These are phyloP conservation scores for Ramaria sp. DNA, from an alignment of 768 basidiomycete species.

Conservation along the genomic window DNA sequence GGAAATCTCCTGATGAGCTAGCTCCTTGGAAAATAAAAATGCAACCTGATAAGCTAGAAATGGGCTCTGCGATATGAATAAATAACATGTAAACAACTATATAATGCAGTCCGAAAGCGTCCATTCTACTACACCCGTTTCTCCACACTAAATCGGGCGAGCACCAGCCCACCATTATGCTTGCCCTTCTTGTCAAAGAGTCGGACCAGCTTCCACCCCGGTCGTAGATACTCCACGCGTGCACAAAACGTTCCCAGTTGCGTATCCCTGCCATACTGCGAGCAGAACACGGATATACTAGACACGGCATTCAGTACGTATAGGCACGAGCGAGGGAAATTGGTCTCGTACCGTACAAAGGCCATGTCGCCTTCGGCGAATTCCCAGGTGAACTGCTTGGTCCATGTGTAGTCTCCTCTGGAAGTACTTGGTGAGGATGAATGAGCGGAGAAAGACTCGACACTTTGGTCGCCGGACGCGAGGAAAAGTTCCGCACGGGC, in stretches of 20 bases:
- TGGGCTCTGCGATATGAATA: too few relatives aligned
- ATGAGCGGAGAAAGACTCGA: slow-evolving; percentile 29
- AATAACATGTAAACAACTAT: too few relatives aligned
- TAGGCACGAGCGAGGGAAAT: background rate
- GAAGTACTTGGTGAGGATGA: slow-evolving; percentile 20
- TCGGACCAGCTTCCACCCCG: slow-evolving; percentile 38
- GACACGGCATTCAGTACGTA: background rate
- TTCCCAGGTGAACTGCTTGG: slow-evolving; percentile 36
- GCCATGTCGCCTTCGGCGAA: slow-evolving; percentile 39
- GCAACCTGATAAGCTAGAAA: too few relatives aligned
- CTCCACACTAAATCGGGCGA: slow-evolving; percentile 18
- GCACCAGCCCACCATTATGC: slow-evolving; percentile 19
- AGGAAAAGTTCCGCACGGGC: slow-evolving; percentile 37
- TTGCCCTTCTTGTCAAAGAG: slow-evolving; percentile 44
- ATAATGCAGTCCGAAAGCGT: background rate
- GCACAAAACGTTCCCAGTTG: slow-evolving; percentile 45
- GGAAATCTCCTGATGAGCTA: too few relatives aligned
- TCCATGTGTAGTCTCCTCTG: slow-evolving; percentile 30
- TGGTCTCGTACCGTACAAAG: slow-evolving; percentile 34
- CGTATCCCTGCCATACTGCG: slow-evolving; percentile 16
- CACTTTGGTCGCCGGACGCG: slow-evolving; percentile 26
- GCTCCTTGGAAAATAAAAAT: too few relatives aligned
- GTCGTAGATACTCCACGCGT: slow-evolving; percentile 33
- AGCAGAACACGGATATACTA: background rate
- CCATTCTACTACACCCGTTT: background rate